Conservation (phyloP, 495 filamentous ascomycete species). For the Aspergillus funiculosus region DNA sequence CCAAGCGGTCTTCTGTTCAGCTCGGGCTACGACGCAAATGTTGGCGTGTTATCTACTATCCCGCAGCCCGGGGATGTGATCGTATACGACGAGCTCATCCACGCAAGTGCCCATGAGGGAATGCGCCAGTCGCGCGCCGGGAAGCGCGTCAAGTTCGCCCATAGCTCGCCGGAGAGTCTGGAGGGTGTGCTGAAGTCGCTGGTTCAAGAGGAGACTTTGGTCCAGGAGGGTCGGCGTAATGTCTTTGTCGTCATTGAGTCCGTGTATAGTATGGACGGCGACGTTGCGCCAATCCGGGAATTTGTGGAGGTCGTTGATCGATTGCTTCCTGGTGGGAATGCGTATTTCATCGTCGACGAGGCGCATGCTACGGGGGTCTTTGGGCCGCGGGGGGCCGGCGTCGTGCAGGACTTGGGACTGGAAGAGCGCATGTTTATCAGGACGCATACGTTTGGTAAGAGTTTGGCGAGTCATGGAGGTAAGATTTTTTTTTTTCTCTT, state of each 20-base stretch:
- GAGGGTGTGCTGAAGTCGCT: conserved; percentile 41
- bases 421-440: conserved; percentile 62
- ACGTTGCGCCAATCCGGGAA: conserved; percentile 57
- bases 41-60: conserved; percentile 59
- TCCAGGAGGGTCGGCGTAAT: conserved; percentile 33
- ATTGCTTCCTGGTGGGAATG: conserved; percentile 52
- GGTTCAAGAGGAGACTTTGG: conserved; percentile 23
- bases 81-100: conserved; percentile 67
- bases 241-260: conserved; percentile 65
- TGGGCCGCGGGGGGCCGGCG: conserved; percentile 56
- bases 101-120: conserved; percentile 73
- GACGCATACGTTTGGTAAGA: conserved; percentile 74
- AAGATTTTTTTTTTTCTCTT: conserved; percentile 21
- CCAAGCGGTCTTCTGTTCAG: conserved; percentile 64
- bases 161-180: conserved; percentile 52
- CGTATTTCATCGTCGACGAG: conserved; percentile 71
- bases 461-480: conserved; percentile 68
- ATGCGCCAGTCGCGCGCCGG: conserved; percentile 61
- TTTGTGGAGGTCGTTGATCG: conserved; percentile 53
- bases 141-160: conserved; percentile 47
- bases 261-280: conserved; percentile 85
- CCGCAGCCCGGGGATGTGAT: conserved; percentile 66
- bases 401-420: conserved; percentile 62
- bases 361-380: conserved; percentile 68
- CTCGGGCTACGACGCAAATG: conserved; percentile 74